Evolutionary conservation across 1,284 basidiomycete genomes (phyloP), one percentile per base, ranked within the genome.

Genomic region (Naganishia cerealis): DNA sequence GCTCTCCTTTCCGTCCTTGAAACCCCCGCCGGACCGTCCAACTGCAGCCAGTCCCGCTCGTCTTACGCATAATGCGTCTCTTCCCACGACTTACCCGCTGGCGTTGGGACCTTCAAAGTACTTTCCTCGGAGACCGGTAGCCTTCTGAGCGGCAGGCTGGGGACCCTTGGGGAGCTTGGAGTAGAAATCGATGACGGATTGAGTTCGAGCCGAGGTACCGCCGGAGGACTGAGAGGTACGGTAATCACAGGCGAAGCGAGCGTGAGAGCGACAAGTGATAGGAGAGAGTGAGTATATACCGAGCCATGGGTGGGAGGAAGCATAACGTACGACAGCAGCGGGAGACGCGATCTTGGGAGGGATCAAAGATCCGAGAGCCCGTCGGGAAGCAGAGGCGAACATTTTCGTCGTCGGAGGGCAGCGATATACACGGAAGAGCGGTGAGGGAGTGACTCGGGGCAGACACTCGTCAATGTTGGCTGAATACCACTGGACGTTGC

Each of bases 311-410:
- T 29, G 43, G 61, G 63, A 38, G 48, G 38, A 40, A 65, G 38
- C 21, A 18, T 13, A 24, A 62, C 90, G 78, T 81, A 93, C 90
- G 71, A 95, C 88, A 75, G 91, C 87, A 69, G 87, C 86, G 4
- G 93, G 94, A 26, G 93, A 91, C 66, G 94, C 93, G 77, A 97
- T 90, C 85, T 97, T 97, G 66, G 94, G 94, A 55, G 94, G 94
- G 75, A 96, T 88, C 71, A 95, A 86, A 67, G 88, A 87, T 73
- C 85, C 85, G 75, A 94, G 87, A 77, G 89, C 86, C 78, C 90
- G 89, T 79, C 91, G 89, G 80, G 88, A 84, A 81, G 91, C 87
- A 70, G 91, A 87, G 74, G 90, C 85, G 83, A 89, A 86, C 91
- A 94, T 94, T 21, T 50, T 66, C 12, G 24, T 26, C 18, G 40